Percentiles rank a stretch among this genome's conserved stretches.
phyloP scores from a whole-genome alignment of 2,329 filamentous ascomycete genomes.

The Stylonectria norvegica region DNA sequence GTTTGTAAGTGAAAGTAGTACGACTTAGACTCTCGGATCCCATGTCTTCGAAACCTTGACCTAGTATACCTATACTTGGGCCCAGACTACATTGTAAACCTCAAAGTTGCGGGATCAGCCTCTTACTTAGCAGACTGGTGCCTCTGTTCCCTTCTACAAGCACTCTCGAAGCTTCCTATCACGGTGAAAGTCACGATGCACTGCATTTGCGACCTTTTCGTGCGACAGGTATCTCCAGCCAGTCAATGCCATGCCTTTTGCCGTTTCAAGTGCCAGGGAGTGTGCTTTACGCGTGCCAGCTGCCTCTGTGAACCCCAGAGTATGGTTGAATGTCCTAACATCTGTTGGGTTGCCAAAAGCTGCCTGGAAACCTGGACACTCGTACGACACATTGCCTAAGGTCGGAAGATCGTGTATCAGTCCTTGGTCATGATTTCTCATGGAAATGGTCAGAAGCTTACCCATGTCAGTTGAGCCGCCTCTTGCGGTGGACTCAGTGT shows the following conservation, averaged over 20 bases:
- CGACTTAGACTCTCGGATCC: too few relatives aligned
- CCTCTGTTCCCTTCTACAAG: too few relatives aligned
- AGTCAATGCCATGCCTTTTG: neutral
- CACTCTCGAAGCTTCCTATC: too few relatives aligned
- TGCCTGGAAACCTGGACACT: neutral
- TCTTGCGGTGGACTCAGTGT: slow-evolving; percentile 14
- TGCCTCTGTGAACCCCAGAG: neutral
- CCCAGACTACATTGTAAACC: too few relatives aligned
- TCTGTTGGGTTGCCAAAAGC: neutral
- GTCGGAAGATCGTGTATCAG: too few relatives aligned
- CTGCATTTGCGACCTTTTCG: neutral
- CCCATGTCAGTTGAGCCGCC: slow-evolving; percentile 25
- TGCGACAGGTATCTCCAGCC: neutral
- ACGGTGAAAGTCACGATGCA: too few relatives aligned
- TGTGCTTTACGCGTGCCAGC: neutral
- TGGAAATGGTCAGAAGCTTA: neutral
- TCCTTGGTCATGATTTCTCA: neutral
- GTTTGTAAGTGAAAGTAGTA: too few relatives aligned
- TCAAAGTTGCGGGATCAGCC: too few relatives aligned
- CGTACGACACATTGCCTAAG: slow-evolving; percentile 17
- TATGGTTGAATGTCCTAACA: neutral
- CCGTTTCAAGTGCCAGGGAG: neutral
- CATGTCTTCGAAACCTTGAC: too few relatives aligned
- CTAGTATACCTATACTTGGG: too few relatives aligned
- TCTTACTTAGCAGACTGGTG: too few relatives aligned